Base-by-base conservation (phyloP, 805 yeast genomes). In the Cyberlindnera saturnus region DNA sequence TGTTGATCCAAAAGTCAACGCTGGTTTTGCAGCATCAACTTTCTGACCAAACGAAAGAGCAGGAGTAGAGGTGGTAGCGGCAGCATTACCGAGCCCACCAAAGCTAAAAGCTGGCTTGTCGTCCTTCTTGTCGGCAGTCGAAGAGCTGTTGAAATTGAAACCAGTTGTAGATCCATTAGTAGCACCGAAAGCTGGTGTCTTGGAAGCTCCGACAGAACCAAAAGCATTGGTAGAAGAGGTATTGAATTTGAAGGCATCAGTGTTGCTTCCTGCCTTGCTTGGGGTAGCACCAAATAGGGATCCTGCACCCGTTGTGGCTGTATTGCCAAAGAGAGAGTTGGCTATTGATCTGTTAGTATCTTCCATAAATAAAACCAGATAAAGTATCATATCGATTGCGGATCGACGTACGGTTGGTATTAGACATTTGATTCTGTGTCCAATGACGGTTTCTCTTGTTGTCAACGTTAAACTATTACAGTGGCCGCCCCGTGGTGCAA, bases 281-380 rank as follows among this genome's bases (percentile, higher is more conserved):
- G 62, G 59, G 4, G 57, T 52, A 15, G 55, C 20, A 8, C 55
- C 60, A 40, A 55, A 59, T 33, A 59, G 35, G 4, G 60, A 49
- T 14, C 59, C 62, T 17, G 49, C 43, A 2, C 57, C 58, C n/a
- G 49, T n/a, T 5, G 41, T 28, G 10, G 47, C 39, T 0, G 60
- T 46, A 36, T 51, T 40, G 8, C 54, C 57, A 43, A 56, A 56
- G 20, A 56, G 17, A 13, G 39, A 36, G 34, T 38, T 34, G 19
- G 34, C 19, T 23, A 23, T 14, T 8, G 14, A 9, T 9, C 5
- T 36, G 32, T 36, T 26, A 36, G 38, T 36, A 31, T 14, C 33
- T 31, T 23, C 7, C 15, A 7, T 34, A 17, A 19, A 19, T 4
- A 34, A 11, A 3, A 15, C 9, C 20, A 6, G 15, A n/a, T 18